phyloP scores from a whole-genome alignment of 1,284 basidiomycete species.

The Ceratobasidium sp. region DNA sequence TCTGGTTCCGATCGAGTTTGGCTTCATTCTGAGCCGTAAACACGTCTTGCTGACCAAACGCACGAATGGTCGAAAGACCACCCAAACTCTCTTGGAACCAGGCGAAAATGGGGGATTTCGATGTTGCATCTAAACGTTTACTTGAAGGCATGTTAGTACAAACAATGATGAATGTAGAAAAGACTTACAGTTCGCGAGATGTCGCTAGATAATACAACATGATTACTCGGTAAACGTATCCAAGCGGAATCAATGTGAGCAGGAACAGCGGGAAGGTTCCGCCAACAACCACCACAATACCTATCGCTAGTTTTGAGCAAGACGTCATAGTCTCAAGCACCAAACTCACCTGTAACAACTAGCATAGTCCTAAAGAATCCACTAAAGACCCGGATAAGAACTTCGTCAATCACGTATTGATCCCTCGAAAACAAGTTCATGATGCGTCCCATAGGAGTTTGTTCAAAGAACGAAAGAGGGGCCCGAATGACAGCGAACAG shows the following conservation, averaged over 20 bases:
- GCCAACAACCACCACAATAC: slow-evolving; percentile 82
- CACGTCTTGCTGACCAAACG: slow-evolving; percentile 72
- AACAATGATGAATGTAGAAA: neutral
- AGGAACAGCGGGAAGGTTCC: slow-evolving; percentile 84
- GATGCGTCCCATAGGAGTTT: slow-evolving; percentile 82
- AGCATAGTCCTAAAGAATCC: slow-evolving; percentile 64
- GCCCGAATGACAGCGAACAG: slow-evolving; percentile 78
- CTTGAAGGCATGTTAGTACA: neutral
- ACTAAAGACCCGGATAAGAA: slow-evolving; percentile 76
- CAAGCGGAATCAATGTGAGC: slow-evolving; percentile 74
- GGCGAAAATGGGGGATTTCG: slow-evolving; percentile 87
- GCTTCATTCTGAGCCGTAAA: slow-evolving; percentile 83
- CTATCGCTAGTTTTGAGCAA: slow-evolving; percentile 54
- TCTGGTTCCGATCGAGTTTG: slow-evolving; percentile 83
- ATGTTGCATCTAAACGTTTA: slow-evolving; percentile 90
- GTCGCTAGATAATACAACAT: slow-evolving; percentile 91
- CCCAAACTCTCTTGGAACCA: slow-evolving; percentile 68
- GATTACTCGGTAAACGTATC: slow-evolving; percentile 76
- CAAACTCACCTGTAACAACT: slow-evolving; percentile 33
- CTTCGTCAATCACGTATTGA: slow-evolving; percentile 87
- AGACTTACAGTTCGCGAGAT: slow-evolving; percentile 73
- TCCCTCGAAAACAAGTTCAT: slow-evolving; percentile 93
- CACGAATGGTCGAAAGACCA: slow-evolving; percentile 87
- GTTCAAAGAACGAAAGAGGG: slow-evolving; percentile 87
- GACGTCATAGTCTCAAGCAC: slow-evolving; percentile 11